phyloP scores from a whole-genome alignment of 192 early-diverging fungal genomes.

The Coemansia reversa region DNA sequence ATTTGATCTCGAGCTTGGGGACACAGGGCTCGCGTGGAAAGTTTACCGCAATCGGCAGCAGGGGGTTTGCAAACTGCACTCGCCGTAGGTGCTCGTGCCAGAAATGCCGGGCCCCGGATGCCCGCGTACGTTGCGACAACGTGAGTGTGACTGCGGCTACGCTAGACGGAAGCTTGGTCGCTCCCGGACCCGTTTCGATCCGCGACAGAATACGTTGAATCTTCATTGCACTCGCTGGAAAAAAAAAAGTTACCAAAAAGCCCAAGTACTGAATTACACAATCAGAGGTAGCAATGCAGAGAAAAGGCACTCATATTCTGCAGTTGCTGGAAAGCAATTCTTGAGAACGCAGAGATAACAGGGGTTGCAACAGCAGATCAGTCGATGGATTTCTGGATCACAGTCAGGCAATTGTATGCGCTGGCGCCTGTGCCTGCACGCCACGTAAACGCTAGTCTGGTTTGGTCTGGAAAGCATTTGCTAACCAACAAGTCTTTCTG shows the following conservation, averaged over 20 bases:
- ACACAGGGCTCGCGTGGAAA: conserved; percentile 47
- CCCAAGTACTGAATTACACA: not conserved
- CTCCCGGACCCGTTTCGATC: conserved; percentile 43
- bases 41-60: conserved; percentile 42
- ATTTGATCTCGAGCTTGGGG: conserved; percentile 48
- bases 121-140: conserved; percentile 52
- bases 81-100: conserved; percentile 52
- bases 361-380: not conserved
- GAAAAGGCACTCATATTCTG: not conserved
- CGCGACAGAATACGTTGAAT: conserved; percentile 38
- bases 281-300: conserved; percentile 2
- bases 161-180: conserved; percentile 34
- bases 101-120: conserved; percentile 50
- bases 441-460: not conserved
- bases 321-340: not conserved
- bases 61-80: conserved; percentile 52
- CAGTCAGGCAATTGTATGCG: not conserved
- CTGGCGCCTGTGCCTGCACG: not conserved
- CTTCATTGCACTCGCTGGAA: conserved; percentile 29
- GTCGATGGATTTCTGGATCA: not conserved
- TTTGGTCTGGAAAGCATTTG: not conserved
- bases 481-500: not conserved
- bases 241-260: not conserved
- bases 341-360: not conserved
- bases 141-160: conserved; percentile 45